Evolutionary conservation across 768 basidiomycete species (phyloP).

Genomic region (Naganishia vishniacii): DNA sequence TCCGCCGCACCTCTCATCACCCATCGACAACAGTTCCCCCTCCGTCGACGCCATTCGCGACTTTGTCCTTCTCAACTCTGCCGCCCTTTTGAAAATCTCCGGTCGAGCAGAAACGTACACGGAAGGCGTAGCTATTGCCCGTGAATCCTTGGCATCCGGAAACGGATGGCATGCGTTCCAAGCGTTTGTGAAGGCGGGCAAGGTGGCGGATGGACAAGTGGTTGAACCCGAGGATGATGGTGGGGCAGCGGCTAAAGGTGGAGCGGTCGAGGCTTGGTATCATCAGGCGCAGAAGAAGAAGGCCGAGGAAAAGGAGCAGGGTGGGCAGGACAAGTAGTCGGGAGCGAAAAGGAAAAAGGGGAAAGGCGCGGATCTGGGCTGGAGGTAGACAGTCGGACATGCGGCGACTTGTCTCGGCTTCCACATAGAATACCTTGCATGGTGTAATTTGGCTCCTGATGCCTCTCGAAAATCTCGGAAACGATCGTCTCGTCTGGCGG

Average conservation of each 20-base stretch:
- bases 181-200: conserved; percentile 48
- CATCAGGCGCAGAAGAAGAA: conserved; percentile 9
- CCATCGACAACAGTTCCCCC: conserved; percentile 39
- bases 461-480: too few species aligned
- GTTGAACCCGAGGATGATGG: conserved; percentile 44
- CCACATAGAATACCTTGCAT: too few species aligned
- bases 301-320: not conserved
- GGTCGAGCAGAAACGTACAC: conserved; percentile 66
- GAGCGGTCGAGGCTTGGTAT: conserved; percentile 44
- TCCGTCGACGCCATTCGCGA: conserved; percentile 63
- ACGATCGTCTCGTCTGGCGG: too few species aligned
- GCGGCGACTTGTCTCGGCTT: too few species aligned
- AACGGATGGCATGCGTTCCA: conserved; percentile 51
- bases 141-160: conserved; percentile 51
- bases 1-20: conserved; percentile 38
- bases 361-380: too few species aligned
- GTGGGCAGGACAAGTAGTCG: too few species aligned
- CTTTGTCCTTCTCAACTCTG: conserved; percentile 85
- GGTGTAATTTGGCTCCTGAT: too few species aligned
- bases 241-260: conserved; percentile 48
- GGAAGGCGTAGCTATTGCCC: conserved; percentile 66
- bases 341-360: too few species aligned
- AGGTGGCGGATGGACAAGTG: conserved; percentile 35
- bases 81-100: conserved; percentile 78
- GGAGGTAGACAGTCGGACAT: too few species aligned